Evolutionary conservation across 2,329 filamentous ascomycete genomes (phyloP).

Genomic region (Graphilbum sp.): DNA sequence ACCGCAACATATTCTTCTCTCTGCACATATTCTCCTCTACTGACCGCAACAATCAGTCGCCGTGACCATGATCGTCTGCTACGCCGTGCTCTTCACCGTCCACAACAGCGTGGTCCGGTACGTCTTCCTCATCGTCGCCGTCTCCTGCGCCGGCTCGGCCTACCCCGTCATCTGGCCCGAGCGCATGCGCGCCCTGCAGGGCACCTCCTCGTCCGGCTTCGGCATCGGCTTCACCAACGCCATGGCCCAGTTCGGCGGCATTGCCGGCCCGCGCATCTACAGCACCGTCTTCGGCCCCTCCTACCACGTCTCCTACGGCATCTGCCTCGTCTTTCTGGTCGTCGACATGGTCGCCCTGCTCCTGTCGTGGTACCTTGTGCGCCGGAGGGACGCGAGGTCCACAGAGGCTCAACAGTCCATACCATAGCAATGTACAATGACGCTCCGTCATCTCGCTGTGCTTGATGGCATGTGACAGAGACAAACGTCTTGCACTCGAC

Average conservation of each 20-base stretch:
- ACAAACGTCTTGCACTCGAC: too few species aligned
- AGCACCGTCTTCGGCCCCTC: slow-evolving; percentile 21
- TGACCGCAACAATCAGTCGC: slow-evolving; percentile 13
- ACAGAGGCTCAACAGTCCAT: too few species aligned
- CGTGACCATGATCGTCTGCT: slow-evolving; percentile 20
- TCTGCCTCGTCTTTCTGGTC: slow-evolving; percentile 14
- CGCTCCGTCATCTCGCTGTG: too few species aligned
- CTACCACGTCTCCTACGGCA: slow-evolving; percentile 20
- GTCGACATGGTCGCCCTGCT: slow-evolving; percentile 11
- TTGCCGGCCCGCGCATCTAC: slow-evolving; percentile 23
- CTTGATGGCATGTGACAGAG: too few species aligned
- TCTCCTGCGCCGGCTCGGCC: slow-evolving; percentile 20
- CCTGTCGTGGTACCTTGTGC: slow-evolving; percentile 11
- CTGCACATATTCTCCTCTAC: background rate
- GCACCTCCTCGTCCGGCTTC: slow-evolving; percentile 21
- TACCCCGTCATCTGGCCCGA: slow-evolving; percentile 28
- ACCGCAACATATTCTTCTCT: too few species aligned
- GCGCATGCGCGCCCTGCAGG: slow-evolving; percentile 22
- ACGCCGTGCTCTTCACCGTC: slow-evolving; percentile 21
- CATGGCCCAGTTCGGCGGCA: slow-evolving; percentile 24
- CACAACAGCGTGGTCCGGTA: slow-evolving; percentile 18
- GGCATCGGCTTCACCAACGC: slow-evolving; percentile 25
- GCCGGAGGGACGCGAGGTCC: slow-evolving; percentile 8
- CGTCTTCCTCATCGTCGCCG: slow-evolving; percentile 18
- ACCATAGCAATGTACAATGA: too few species aligned